Conservation (phyloP, 352 stramenopile species). For the Thalassiosira ordinaria region DNA sequence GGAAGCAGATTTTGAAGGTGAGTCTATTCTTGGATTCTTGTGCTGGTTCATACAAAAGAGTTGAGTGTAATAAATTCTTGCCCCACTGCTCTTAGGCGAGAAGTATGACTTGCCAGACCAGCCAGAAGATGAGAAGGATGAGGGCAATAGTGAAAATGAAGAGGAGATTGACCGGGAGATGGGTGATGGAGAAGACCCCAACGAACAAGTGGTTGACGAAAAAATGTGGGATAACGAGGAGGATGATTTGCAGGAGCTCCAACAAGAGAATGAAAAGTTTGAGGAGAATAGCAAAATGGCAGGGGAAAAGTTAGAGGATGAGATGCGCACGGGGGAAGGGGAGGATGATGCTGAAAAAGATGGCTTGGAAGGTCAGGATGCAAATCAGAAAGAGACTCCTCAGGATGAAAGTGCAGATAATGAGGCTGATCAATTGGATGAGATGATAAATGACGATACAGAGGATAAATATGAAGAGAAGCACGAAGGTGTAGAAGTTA, state of each 20-base stretch:
- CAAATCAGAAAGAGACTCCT: constrained; percentile 44
- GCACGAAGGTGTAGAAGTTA: constrained; percentile 90
- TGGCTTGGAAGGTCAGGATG: constrained; percentile 44
- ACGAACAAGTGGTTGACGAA: constrained; percentile 99
- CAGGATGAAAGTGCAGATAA: constrained; percentile 61
- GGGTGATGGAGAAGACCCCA: constrained; percentile 91
- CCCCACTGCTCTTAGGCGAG: no score
- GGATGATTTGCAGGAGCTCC: constrained; percentile 79
- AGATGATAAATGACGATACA: constrained; percentile 95
- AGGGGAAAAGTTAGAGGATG: constrained; percentile 87
- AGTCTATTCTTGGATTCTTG: no score
- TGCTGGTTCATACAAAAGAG: no score
- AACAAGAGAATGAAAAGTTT: constrained; percentile 90
- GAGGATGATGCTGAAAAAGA: constrained; percentile 71
- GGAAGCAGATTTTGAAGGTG: constrained; percentile 99
- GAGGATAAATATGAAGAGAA: constrained; percentile 92
- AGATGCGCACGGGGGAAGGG: constrained; percentile 88
- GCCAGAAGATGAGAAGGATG: constrained; percentile 83
- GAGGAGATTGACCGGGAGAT: constrained; percentile 99
- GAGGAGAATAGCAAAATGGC: constrained; percentile 88
- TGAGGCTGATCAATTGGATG: constrained; percentile 89
- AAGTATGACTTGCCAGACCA: constrained; percentile 94
- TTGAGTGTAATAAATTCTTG: no score
- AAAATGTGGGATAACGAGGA: constrained; percentile 96
- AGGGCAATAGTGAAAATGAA: constrained; percentile 91